A percentile compares a stretch with the other conserved stretches of the same genome.
These are phyloP conservation scores for Agrocybe chaxingu DNA, from an alignment of 768 basidiomycete species.

Conservation along the genomic window DNA sequence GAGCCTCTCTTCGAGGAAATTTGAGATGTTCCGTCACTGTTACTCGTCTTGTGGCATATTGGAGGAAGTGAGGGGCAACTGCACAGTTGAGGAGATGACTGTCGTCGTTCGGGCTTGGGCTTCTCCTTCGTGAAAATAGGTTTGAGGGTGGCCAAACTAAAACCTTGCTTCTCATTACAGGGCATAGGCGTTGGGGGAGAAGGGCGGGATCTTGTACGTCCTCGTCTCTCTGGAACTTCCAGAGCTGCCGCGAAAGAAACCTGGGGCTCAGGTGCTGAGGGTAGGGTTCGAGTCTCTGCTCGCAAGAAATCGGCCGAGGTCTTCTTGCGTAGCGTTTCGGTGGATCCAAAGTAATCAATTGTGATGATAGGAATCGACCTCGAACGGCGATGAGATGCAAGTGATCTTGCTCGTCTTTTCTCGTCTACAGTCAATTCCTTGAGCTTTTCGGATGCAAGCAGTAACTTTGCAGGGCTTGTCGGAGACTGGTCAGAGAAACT, in stretches of 20 bases:
- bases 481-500: slow-evolving; percentile 11
- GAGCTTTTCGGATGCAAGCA: not conserved
- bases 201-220: too few species aligned
- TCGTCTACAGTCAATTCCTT: not conserved
- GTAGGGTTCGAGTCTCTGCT: not conserved
- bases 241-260: not conserved
- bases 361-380: slow-evolving; percentile 24
- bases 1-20: slow-evolving; percentile 11
- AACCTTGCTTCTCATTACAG: slow-evolving; percentile 3
- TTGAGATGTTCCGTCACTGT: slow-evolving; percentile 7
- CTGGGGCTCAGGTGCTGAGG: slow-evolving; percentile 1
- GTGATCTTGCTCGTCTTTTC: slow-evolving; percentile 4
- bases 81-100: slow-evolving; percentile 27
- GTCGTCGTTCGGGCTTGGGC: slow-evolving; percentile 15
- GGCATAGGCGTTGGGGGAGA: too few species aligned
- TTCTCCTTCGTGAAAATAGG: slow-evolving; percentile 23
- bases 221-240: too few species aligned
- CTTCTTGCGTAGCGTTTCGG: slow-evolving; percentile 9
- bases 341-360: slow-evolving; percentile 20
- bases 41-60: slow-evolving; percentile 6
- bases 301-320: slow-evolving; percentile 1
- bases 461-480: not conserved
- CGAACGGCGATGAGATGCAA: slow-evolving; percentile 16
- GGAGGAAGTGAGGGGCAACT: slow-evolving; percentile 6
- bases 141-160: slow-evolving; percentile 23